Conservation (phyloP, 352 stramenopile genomes). For the Globisporangium solare region DNA sequence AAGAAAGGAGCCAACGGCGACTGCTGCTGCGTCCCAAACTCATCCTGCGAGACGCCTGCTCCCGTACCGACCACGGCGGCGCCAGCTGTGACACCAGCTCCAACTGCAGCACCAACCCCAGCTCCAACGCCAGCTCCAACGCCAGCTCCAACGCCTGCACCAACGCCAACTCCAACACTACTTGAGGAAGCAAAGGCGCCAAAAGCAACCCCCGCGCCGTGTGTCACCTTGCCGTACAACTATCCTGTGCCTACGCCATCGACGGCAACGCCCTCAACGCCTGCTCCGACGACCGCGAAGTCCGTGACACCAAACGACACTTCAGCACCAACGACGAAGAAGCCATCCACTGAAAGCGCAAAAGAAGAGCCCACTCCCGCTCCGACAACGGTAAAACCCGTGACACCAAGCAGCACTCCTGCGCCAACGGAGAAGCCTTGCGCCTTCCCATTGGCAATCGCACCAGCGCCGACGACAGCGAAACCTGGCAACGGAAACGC, state of each 20-base stretch:
- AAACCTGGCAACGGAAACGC: too few species aligned
- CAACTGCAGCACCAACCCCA: neutral
- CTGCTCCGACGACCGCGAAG: neutral
- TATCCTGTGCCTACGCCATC: neutral
- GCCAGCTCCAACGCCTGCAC: neutral
- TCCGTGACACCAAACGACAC: neutral
- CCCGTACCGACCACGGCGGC: neutral
- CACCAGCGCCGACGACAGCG: neutral
- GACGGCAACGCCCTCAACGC: neutral
- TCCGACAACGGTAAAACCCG: neutral
- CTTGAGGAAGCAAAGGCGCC: neutral
- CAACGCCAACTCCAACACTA: neutral
- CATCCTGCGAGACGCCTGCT: neutral
- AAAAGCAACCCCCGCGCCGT: neutral
- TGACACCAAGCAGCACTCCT: too few species aligned
- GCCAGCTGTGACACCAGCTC: neutral
- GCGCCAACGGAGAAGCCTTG: neutral
- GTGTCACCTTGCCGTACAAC: constrained; percentile 1
- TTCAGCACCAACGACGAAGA: neutral
- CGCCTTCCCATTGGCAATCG: neutral
- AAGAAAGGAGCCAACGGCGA: neutral
- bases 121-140: neutral
- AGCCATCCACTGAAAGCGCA: neutral
- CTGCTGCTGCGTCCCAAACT: neutral
- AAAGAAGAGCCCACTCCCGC: neutral